Percentiles rank a stretch among this genome's conserved stretches.
Conservation (phyloP, 331 rosid genomes). For the Pyracantha coccinea region DNA sequence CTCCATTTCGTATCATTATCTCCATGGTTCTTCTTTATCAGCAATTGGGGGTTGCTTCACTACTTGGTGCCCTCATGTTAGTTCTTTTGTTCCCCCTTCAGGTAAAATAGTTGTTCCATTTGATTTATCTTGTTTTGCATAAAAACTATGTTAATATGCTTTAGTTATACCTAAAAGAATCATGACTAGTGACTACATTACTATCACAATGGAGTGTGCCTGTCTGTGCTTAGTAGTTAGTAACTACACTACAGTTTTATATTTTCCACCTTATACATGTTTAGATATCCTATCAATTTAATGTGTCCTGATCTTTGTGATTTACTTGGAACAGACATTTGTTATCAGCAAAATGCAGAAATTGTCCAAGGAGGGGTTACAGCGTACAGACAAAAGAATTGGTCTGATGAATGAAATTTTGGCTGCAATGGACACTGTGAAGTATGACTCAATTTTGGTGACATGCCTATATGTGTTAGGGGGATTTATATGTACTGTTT, state of each 20-base stretch:
- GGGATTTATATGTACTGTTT: neutral
- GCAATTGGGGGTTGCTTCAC: slow-evolving; percentile 38
- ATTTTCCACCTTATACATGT: neutral
- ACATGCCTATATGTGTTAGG: neutral
- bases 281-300: neutral
- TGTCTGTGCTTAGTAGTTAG: neutral
- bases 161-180: slow-evolving; percentile 48
- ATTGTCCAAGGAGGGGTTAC: slow-evolving; percentile 77
- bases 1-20: slow-evolving; percentile 40
- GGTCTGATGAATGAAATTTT: slow-evolving; percentile 93
- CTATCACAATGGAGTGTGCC: neutral
- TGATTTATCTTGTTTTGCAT: neutral
- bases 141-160: neutral
- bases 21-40: slow-evolving; percentile 43
- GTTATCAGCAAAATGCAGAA: slow-evolving; percentile 86
- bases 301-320: neutral
- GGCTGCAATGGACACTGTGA: slow-evolving; percentile 95
- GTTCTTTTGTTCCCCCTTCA: slow-evolving; percentile 46
- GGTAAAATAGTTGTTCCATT: slow-evolving; percentile 14
- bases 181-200: neutral
- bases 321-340: slow-evolving; percentile 54
- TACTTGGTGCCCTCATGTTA: slow-evolving; percentile 38
- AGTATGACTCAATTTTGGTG: slow-evolving; percentile 40
- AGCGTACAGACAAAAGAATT: slow-evolving; percentile 90
- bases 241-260: neutral